These are phyloP conservation scores for Abortiporus biennis DNA, from an alignment of 1,284 basidiomycete species.

Conservation along the genomic window DNA sequence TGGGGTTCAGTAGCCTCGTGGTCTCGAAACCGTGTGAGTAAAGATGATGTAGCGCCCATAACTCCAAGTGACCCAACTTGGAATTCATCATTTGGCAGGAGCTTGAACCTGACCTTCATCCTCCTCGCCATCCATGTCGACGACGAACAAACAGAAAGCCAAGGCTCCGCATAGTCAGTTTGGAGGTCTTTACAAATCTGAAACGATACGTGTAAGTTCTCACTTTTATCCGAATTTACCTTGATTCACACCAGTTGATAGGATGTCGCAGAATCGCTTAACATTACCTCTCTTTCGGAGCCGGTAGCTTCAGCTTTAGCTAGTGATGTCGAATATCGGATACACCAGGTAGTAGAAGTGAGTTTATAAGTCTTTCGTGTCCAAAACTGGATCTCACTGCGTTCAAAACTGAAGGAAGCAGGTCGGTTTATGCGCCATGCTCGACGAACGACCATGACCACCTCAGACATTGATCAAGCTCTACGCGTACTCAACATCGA, in stretches of 20 bases:
- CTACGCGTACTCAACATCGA: slow-evolving; percentile 94
- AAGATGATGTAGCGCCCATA: too few species aligned
- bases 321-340: slow-evolving; percentile 94
- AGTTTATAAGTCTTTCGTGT: slow-evolving; percentile 10
- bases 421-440: slow-evolving; percentile 96
- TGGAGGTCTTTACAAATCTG: slow-evolving; percentile 60
- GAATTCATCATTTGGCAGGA: too few species aligned
- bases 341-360: slow-evolving; percentile 91
- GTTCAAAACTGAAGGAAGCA: slow-evolving; percentile 92
- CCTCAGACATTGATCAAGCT: slow-evolving; percentile 90
- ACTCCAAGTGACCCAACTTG: too few species aligned
- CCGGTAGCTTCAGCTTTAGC: slow-evolving; percentile 82
- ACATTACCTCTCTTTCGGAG: slow-evolving; percentile 77
- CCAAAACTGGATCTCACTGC: background rate
- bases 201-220: slow-evolving; percentile 50
- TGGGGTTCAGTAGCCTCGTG: too few species aligned
- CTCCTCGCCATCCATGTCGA: too few species aligned
- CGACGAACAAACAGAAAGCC: slow-evolving; percentile 18
- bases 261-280: slow-evolving; percentile 91
- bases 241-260: slow-evolving; percentile 24
- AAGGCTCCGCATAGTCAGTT: slow-evolving; percentile 26
- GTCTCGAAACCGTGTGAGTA: too few species aligned
- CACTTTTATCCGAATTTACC: background rate
- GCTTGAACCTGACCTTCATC: too few species aligned
- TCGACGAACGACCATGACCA: slow-evolving; percentile 80